These are phyloP conservation scores for Diplodia mutila DNA, from an alignment of 2,329 filamentous ascomycete genomes.

Conservation along the genomic window DNA sequence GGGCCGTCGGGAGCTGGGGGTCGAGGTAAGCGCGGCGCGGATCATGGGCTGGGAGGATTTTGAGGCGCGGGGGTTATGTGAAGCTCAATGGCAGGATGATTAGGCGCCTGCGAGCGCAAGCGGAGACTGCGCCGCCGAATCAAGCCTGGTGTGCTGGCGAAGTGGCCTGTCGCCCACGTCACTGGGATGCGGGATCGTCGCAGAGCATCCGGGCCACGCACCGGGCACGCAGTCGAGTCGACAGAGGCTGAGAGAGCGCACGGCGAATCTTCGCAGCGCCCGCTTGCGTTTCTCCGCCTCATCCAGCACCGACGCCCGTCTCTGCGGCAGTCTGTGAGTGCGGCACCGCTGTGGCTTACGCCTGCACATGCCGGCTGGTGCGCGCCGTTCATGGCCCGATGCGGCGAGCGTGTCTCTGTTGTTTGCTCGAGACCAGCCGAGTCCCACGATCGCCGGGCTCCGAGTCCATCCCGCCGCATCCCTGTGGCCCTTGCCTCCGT, in stretches of 20 bases:
- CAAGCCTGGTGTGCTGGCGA: conserved; percentile 4
- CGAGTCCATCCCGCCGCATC: conserved; percentile 11
- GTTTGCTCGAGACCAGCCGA: not conserved
- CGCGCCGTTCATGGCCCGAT: not conserved
- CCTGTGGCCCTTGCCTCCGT: conserved; percentile 13
- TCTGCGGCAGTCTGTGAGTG: not conserved
- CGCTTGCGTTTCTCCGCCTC: not conserved
- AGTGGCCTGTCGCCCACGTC: conserved; percentile 22
- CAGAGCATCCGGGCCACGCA: not conserved
- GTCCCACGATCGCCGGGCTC: conserved; percentile 1
- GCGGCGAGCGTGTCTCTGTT: conserved; percentile 1
- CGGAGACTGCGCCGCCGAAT: conserved; percentile 13
- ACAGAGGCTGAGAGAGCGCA: not conserved
- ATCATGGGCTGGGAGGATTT: conserved; percentile 15
- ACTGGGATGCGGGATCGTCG: conserved; percentile 7
- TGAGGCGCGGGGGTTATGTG: conserved; percentile 14
- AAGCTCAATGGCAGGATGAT: conserved; percentile 6
- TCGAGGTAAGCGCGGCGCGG: conserved; percentile 5
- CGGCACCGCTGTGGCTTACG: no score
- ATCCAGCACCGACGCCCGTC: not conserved
- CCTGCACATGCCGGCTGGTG: not conserved
- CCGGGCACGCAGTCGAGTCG: not conserved
- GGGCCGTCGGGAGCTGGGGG: not conserved
- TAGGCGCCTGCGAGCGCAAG: conserved; percentile 16
- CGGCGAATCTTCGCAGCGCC: conserved; percentile 1